Conservation (phyloP, 176 grass and related monocot species). For the Chrysopogon serrulatus region DNA sequence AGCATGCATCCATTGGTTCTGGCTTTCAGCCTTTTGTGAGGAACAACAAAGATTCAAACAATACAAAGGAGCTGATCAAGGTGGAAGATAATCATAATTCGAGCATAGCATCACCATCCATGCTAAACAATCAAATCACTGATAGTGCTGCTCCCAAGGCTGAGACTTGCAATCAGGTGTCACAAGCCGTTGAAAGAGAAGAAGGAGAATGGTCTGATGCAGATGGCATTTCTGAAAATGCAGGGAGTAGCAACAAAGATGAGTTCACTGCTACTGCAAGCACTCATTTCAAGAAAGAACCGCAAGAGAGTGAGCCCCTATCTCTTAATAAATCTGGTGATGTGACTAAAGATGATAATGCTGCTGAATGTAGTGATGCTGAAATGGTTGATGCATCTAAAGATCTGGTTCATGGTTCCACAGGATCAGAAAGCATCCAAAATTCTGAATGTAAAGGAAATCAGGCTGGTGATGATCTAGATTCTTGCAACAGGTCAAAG, state of each 20-base stretch:
- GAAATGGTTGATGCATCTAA: slow-evolving; percentile 52
- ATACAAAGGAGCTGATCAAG: slow-evolving; percentile 10
- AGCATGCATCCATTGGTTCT: slow-evolving; percentile 64
- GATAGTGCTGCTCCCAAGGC: slow-evolving; percentile 16
- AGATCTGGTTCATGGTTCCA: slow-evolving; percentile 28
- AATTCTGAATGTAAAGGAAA: slow-evolving; percentile 50
- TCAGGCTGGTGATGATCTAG: slow-evolving; percentile 51
- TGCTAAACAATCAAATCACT: slow-evolving; percentile 7
- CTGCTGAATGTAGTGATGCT: slow-evolving; percentile 39
- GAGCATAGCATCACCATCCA: slow-evolving; percentile 32
- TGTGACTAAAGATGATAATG: slow-evolving; percentile 30
- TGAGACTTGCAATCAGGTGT: slow-evolving; percentile 28
- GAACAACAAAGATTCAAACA: slow-evolving; percentile 52
- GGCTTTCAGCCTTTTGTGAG: slow-evolving; percentile 90
- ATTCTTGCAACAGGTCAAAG: slow-evolving; percentile 53
- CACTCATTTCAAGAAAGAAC: slow-evolving; percentile 40
- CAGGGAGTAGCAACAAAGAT: slow-evolving; percentile 49
- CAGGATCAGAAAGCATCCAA: slow-evolving; percentile 25
- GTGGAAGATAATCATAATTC: slow-evolving; percentile 25
- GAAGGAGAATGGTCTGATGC: slow-evolving; percentile 98
- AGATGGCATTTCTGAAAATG: slow-evolving; percentile 61
- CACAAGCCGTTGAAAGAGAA: slow-evolving; percentile 77
- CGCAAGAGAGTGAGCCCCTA: slow-evolving; percentile 41
- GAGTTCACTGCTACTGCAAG: slow-evolving; percentile 30
- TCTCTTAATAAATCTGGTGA: slow-evolving; percentile 30